Base-by-base conservation (phyloP, 495 filamentous ascomycete species). In the Penicillium chermesinum region DNA sequence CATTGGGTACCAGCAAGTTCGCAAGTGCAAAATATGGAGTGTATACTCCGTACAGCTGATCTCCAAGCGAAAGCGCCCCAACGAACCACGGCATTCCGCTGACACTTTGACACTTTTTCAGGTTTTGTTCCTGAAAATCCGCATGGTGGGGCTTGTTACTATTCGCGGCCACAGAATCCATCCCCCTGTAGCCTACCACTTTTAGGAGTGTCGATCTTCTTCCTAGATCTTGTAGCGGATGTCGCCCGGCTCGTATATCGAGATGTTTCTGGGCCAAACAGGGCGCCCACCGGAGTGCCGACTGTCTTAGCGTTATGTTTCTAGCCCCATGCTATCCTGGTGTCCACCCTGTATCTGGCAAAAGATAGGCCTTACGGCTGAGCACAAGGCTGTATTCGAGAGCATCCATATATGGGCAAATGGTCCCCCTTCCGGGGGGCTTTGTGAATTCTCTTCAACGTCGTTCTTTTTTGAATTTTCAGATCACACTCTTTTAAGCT, bases 401-500 rank as follows among this genome's bases (percentile, higher is more conserved):
- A n/a, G n/a, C n/a, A n/a, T n/a, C n/a, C n/a, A n/a, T 19, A 17
- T n/a, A 9, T 25, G 30, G 30, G 30, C 16, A 15, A 32, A 10
- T 30, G 25, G 25, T 30, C 10, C 16, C 43, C 43, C 15, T 5
- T 15, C 25, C 5, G 2, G 41, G 6, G 3, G 41, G 3, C 20
- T 20, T 20, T 44, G 12, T 37, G 17, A 17, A 25, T 38, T 38
- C 34, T 27, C 34, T 38, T 9, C 3, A 18, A 2, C 16, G 16
- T 18, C 19, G 20, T n/a, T 27, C 33, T 25, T 30, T 46, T 6
- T 32, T n/a, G n/a, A n/a, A n/a, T n/a, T n/a, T 20, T 45, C 14
- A 17, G 12, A 36, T 14, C 25, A 44, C 30, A 27, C 10, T 38
- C 33, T 22, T 46, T n/a, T 37, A 27, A 46, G 34, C 34, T 46